Evolutionary conservation across 1,284 basidiomycete genomes (phyloP).

Genomic region (Leccinum subrobustum): DNA sequence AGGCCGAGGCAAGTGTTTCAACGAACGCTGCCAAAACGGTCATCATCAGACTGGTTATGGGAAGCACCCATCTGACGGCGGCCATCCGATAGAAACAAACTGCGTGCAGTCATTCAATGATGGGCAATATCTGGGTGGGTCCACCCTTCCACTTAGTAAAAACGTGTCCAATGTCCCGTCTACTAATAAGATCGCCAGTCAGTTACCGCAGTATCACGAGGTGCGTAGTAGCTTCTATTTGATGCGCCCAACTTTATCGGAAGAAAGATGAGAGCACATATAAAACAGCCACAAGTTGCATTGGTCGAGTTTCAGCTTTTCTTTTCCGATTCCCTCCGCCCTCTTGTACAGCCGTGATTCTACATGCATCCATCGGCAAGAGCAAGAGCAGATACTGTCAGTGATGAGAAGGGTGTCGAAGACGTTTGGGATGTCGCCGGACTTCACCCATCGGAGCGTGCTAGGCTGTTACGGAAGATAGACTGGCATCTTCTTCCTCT

Average conservation of each 20-base stretch:
- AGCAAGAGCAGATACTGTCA: slow-evolving; percentile 7
- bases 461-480: slow-evolving; percentile 46
- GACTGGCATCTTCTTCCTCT: slow-evolving; percentile 51
- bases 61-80: not conserved
- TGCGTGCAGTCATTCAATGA: not conserved
- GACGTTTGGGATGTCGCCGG: slow-evolving; percentile 1
- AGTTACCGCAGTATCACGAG: not conserved
- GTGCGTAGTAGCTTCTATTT: not conserved
- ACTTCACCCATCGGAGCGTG: slow-evolving; percentile 31
- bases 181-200: not conserved
- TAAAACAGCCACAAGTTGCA: not conserved
- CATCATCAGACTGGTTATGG: not conserved
- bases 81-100: not conserved
- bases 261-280: not conserved
- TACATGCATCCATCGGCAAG: slow-evolving; percentile 13
- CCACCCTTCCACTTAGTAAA: not conserved
- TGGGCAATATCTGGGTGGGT: not conserved
- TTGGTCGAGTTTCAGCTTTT: not conserved
- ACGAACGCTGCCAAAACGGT: not conserved
- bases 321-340: not conserved
- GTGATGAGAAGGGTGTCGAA: slow-evolving; percentile 16
- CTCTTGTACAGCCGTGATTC: slow-evolving; percentile 10
- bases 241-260: not conserved
- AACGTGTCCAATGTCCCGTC: not conserved
- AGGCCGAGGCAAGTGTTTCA: not conserved